Percentiles rank a stretch among this genome's conserved stretches.
Evolutionary conservation across 768 basidiomycete species (phyloP).

Genomic region (Leccinum uliginosum): DNA sequence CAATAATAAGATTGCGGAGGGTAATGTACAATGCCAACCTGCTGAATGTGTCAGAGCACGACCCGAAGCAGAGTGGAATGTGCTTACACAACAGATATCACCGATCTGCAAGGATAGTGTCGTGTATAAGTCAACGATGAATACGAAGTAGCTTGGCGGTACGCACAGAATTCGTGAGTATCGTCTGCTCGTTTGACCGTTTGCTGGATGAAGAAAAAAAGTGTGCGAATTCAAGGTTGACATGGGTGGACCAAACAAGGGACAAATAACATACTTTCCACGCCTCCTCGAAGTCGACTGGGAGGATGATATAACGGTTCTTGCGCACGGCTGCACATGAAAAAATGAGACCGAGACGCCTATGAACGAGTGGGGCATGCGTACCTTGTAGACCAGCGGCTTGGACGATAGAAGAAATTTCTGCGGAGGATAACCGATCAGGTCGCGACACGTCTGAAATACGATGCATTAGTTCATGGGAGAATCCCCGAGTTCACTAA

Average conservation of each 20-base stretch:
- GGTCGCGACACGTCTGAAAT: slow-evolving; percentile 89
- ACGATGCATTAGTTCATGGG: slow-evolving; percentile 9
- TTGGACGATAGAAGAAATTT: slow-evolving; percentile 94
- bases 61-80: slow-evolving; percentile 22
- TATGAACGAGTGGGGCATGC: not conserved
- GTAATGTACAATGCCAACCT: slow-evolving; percentile 34
- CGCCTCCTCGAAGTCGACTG: slow-evolving; percentile 97
- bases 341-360: slow-evolving; percentile 1
- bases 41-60: slow-evolving; percentile 13
- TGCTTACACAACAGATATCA: slow-evolving; percentile 36
- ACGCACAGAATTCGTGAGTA: slow-evolving; percentile 93
- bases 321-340: slow-evolving; percentile 73
- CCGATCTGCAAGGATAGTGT: slow-evolving; percentile 34
- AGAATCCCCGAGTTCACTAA: slow-evolving; percentile 1
- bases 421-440: slow-evolving; percentile 91
- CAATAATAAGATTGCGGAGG: slow-evolving; percentile 28
- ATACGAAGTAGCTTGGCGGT: not conserved
- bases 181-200: slow-evolving; percentile 95
- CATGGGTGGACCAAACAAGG: slow-evolving; percentile 37
- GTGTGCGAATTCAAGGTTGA: slow-evolving; percentile 30
- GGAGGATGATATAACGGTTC: slow-evolving; percentile 96
- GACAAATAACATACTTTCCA: slow-evolving; percentile 89
- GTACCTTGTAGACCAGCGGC: slow-evolving; percentile 94
- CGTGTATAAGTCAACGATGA: slow-evolving; percentile 5
- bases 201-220: slow-evolving; percentile 58